These are phyloP conservation scores for Inonotus hispidus DNA, from an alignment of 1,284 basidiomycete species.

Conservation along the genomic window DNA sequence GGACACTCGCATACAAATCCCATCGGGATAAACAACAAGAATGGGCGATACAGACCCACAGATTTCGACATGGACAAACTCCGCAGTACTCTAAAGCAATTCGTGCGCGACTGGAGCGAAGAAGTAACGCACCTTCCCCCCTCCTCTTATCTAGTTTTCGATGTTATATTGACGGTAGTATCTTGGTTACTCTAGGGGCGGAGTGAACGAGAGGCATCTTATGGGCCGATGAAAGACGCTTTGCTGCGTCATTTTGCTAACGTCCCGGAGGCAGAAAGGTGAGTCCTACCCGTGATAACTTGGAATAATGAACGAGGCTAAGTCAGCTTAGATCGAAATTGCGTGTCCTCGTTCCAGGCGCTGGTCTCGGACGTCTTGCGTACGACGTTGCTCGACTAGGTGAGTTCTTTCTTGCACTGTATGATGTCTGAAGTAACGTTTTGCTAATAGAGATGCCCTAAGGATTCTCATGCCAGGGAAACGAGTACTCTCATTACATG, in stretches of 20 bases:
- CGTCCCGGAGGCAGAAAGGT: conserved; percentile 52
- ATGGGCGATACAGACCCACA: conserved; percentile 42
- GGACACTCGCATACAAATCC: conserved; percentile 19
- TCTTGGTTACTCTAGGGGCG: conserved; percentile 48
- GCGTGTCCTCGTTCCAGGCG: conserved; percentile 82
- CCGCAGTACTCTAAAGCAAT: conserved; percentile 83
- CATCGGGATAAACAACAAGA: neutral
- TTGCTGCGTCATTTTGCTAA: conserved; percentile 60
- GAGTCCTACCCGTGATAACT: conserved; percentile 4
- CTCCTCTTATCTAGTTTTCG: no score
- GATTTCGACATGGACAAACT: conserved; percentile 84
- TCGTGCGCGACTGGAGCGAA: conserved; percentile 87
- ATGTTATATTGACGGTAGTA: neutral
- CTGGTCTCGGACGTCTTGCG: conserved; percentile 80
- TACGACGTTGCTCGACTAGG: conserved; percentile 82
- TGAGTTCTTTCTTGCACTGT: conserved; percentile 28
- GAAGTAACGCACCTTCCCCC: conserved; percentile 48
- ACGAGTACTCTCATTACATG: conserved; percentile 95
- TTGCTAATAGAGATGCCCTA: conserved; percentile 7
- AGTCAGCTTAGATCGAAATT: conserved; percentile 41
- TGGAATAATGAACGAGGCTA: conserved; percentile 11
- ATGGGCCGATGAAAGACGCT: conserved; percentile 74
- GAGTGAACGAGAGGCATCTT: conserved; percentile 71
- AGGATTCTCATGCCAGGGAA: conserved; percentile 87
- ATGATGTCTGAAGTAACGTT: neutral